These are phyloP conservation scores for Biancaea sappan DNA, from an alignment of 306 rosid genomes.

Conservation along the genomic window DNA sequence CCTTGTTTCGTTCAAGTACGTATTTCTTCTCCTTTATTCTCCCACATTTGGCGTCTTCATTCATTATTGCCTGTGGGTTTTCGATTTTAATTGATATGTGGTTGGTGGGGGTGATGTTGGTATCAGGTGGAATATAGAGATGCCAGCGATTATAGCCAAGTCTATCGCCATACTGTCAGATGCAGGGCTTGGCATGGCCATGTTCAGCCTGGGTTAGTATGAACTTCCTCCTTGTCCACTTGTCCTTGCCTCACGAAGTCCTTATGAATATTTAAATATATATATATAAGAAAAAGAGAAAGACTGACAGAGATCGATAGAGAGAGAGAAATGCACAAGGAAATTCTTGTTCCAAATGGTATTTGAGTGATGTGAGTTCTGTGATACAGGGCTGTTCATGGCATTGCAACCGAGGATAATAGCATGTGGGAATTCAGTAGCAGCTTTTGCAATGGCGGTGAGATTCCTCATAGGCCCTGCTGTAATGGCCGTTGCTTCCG, in stretches of 20 bases:
- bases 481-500: slow-evolving; percentile 98
- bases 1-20: slow-evolving; percentile 73
- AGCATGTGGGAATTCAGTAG: slow-evolving; percentile 94
- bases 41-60: background rate
- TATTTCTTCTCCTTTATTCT: background rate
- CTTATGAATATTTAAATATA: slow-evolving; percentile 11
- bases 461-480: slow-evolving; percentile 99
- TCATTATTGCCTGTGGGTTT: background rate
- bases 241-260: background rate
- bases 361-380: slow-evolving; percentile 40
- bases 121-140: slow-evolving; percentile 72
- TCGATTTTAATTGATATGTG: slow-evolving; percentile 31
- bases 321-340: no score
- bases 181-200: slow-evolving; percentile 99
- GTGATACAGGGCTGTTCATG: slow-evolving; percentile 82
- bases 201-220: slow-evolving; percentile 89
- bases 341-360: no score
- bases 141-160: slow-evolving; percentile 87
- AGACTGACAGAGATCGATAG: background rate
- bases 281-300: slow-evolving; percentile 17
- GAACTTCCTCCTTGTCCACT: slow-evolving; percentile 21
- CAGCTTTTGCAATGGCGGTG: slow-evolving; percentile 95
- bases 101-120: background rate
- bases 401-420: slow-evolving; percentile 97
- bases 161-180: slow-evolving; percentile 87